These are phyloP conservation scores for Copromyces sp. DNA, from an alignment of 495 filamentous ascomycete species.

Conservation along the genomic window DNA sequence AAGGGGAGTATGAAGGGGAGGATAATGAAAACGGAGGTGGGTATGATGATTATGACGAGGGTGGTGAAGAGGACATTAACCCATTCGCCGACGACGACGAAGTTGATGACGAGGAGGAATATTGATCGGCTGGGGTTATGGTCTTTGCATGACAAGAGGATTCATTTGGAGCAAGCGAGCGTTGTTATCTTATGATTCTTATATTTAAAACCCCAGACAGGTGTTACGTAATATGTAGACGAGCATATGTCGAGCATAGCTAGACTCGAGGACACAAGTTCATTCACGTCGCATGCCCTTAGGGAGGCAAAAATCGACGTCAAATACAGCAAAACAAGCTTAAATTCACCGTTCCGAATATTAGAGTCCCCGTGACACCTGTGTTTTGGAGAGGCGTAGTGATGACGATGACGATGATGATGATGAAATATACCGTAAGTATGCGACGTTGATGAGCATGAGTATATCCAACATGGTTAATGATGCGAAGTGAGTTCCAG, in stretches of 20 bases:
- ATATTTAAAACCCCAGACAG: background rate
- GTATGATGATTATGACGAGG: slow-evolving; percentile 24
- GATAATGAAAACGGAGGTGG: slow-evolving; percentile 12
- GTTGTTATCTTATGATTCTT: background rate
- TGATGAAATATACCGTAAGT: background rate
- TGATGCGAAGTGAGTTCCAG: background rate
- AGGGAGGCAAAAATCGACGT: no score
- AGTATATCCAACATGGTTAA: background rate
- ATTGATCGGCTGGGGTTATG: background rate
- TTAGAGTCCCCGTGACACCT: background rate
- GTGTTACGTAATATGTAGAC: background rate
- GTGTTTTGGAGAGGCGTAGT: background rate
- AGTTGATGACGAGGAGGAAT: slow-evolving; percentile 12
- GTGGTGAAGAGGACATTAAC: slow-evolving; percentile 17
- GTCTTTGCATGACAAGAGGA: background rate
- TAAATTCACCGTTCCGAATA: background rate
- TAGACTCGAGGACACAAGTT: background rate
- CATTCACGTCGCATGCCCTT: background rate
- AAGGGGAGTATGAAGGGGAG: slow-evolving; percentile 14
- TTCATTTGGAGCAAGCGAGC: background rate
- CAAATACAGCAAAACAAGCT: background rate
- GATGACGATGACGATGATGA: no score
- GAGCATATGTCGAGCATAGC: background rate
- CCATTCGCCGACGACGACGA: slow-evolving; percentile 15
- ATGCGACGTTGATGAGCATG: no score